Evolutionary conservation across 768 basidiomycete species (phyloP).

Genomic region (Phlegmacium glaucopus): DNA sequence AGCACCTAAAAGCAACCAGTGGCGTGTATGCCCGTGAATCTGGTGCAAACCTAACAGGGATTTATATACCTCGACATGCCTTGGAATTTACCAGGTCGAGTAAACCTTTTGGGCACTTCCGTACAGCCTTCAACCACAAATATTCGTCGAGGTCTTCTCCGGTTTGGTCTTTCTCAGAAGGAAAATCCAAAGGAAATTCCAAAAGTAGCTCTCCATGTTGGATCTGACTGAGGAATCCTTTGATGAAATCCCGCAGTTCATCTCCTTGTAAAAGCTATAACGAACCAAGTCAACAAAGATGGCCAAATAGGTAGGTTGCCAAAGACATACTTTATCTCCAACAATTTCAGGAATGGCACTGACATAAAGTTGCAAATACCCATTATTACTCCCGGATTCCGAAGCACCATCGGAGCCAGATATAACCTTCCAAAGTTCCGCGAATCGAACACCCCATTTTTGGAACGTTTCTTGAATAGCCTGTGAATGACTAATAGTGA

Average conservation of each 20-base stretch:
- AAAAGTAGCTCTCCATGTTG: conserved; percentile 41
- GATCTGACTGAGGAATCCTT: conserved; percentile 63
- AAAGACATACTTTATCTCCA: conserved; percentile 62
- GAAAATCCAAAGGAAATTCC: conserved; percentile 22
- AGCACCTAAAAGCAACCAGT: conserved; percentile 55
- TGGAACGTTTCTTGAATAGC: conserved; percentile 46
- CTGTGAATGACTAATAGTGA: conserved; percentile 38
- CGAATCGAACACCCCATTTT: conserved; percentile 70
- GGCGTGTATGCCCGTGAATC: not conserved
- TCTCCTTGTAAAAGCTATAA: conserved; percentile 58
- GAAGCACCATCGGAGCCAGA: conserved; percentile 20
- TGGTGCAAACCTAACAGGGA: not conserved
- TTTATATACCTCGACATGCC: conserved; percentile 83
- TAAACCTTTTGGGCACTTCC: conserved; percentile 80
- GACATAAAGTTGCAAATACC: conserved; percentile 67
- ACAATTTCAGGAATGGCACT: conserved; percentile 65
- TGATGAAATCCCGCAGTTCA: conserved; percentile 75
- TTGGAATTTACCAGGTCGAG: conserved; percentile 89
- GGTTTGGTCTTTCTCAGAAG: conserved; percentile 5
- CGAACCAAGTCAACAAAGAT: conserved; percentile 11
- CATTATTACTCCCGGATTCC: conserved; percentile 29
- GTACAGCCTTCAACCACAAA: conserved; percentile 68
- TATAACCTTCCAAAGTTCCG: conserved; percentile 27
- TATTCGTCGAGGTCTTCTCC: conserved; percentile 22
- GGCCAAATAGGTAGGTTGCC: conserved; percentile 8